Evolutionary conservation across 31 red algal genomes (phyloP).

Genomic region (Porphyra umbilicalis): DNA sequence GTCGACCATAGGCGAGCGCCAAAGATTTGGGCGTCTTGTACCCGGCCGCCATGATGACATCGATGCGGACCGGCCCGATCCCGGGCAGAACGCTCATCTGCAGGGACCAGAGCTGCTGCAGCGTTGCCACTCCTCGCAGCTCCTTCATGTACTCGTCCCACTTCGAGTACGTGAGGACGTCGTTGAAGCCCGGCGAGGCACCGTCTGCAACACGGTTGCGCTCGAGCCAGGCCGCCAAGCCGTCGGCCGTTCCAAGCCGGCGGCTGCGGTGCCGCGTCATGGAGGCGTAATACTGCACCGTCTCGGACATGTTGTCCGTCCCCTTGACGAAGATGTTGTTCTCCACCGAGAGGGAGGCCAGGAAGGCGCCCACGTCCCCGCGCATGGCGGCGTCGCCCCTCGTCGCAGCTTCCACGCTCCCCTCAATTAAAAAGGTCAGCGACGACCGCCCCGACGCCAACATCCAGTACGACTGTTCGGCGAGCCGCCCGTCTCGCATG

Average conservation of each 20-base stretch:
- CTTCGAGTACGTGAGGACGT: background rate
- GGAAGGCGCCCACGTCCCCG: too few relatives aligned
- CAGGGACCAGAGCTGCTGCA: constrained; percentile 49
- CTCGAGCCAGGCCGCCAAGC: too few relatives aligned
- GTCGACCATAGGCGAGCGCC: background rate
- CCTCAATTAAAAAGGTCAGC: constrained; percentile 40
- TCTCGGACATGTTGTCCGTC: constrained; percentile 35
- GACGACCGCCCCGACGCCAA: constrained; percentile 16
- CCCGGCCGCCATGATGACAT: constrained; percentile 12
- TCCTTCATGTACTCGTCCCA: constrained; percentile 19
- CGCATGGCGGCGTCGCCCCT: too few relatives aligned
- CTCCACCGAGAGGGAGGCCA: constrained; percentile 37
- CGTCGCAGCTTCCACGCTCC: constrained; percentile 1
- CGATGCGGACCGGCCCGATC: constrained; percentile 14
- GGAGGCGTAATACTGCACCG: constrained; percentile 37
- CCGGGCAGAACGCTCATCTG: constrained; percentile 25
- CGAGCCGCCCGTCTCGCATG: constrained; percentile 42
- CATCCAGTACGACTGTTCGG: constrained; percentile 44
- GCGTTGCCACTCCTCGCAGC: constrained; percentile 10
- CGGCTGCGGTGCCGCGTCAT: background rate
- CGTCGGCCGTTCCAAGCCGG: background rate
- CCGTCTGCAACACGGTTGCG: background rate
- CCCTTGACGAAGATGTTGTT: constrained; percentile 45
- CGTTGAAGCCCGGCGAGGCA: background rate
- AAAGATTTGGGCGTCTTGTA: constrained; percentile 39